These are phyloP conservation scores for Hyphopichia burtonii DNA, from an alignment of 1,139 yeast genomes.

Conservation along the genomic window DNA sequence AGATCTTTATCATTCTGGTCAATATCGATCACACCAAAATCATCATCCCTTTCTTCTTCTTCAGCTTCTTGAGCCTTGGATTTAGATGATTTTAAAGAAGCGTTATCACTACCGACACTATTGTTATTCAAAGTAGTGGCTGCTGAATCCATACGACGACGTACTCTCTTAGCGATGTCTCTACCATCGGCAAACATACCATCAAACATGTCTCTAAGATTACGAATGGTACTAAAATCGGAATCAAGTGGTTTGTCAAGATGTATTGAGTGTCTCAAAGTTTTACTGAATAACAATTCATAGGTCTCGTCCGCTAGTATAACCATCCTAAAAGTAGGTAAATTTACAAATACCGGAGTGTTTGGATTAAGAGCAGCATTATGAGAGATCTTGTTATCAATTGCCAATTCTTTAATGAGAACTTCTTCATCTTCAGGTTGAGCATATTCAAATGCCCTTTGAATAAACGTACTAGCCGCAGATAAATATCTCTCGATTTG, in stretches of 20 bases:
- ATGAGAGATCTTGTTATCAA: slow-evolving; percentile 43
- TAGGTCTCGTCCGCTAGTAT: slow-evolving; percentile 90
- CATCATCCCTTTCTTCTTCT: slow-evolving; percentile 50
- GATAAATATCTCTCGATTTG: slow-evolving; percentile 81
- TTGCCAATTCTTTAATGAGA: slow-evolving; percentile 35
- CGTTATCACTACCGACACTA: slow-evolving; percentile 17
- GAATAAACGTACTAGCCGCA: slow-evolving; percentile 85
- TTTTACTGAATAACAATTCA: slow-evolving; percentile 74
- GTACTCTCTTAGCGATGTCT: slow-evolving; percentile 84
- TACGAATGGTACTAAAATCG: slow-evolving; percentile 51
- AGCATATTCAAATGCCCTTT: slow-evolving; percentile 88
- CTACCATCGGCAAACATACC: slow-evolving; percentile 90
- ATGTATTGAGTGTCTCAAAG: slow-evolving; percentile 66
- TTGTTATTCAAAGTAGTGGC: slow-evolving; percentile 23
- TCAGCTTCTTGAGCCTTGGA: slow-evolving; percentile 28
- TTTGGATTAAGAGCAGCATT: slow-evolving; percentile 83
- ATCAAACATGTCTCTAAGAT: slow-evolving; percentile 84
- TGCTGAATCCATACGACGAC: slow-evolving; percentile 81
- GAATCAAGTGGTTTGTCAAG: slow-evolving; percentile 55
- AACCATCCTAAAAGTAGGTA: slow-evolving; percentile 95
- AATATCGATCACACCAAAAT: slow-evolving; percentile 46
- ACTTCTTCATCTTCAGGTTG: slow-evolving; percentile 60
- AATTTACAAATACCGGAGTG: slow-evolving; percentile 69
- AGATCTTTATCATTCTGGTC: slow-evolving; percentile 49
- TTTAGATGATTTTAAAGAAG: slow-evolving; percentile 27